Evolutionary conservation across 495 filamentous ascomycete species (phyloP), one percentile per base, ranked within the genome.

Genomic region (Penicillium herquei): DNA sequence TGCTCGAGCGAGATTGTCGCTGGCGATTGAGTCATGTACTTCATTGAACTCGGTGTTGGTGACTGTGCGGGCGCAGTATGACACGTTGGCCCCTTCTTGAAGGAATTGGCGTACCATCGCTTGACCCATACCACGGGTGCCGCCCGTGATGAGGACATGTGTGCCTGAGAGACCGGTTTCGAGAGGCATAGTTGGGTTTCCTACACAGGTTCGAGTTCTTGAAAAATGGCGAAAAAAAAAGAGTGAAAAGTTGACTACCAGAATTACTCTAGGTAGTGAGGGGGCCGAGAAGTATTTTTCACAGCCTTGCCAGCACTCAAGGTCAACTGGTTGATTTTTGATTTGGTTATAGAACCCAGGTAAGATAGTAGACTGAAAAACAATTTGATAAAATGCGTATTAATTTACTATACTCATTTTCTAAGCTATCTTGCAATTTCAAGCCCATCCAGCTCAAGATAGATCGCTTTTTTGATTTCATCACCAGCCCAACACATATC

Each of bases 401-500:
- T 26, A 26, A 4, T 26, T 1, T 26, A 4, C 21, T 26, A n/a
- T n/a, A n/a, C n/a, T n/a, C n/a, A n/a, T 26, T 26, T 26, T 26
- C 21, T 4, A 26, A 26, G 21, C 4, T 26, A 26, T 2, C 4
- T 26, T 26, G 21, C 2, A 26, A 35, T 42, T 21, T 12, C 13
- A 34, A 48, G 5, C 5, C 31, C 41, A 56, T 68, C 59, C 16
- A 73, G 39, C 47, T 70, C 65, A 6, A 54, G 14, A 33, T 58
- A 52, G 11, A 70, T 58, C 6, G 42, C 49, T 3, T 30, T 39
- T 46, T 72, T 72, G 21, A 66, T 35, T 14, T 56, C 43, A 7
- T 70, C 69, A 10, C 62, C 60, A 1, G 69, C 69, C 74, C 72
- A 77, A 50, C 62, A 65, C 59, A 77, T 73, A 40, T 74, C 73